These are phyloP conservation scores for Calocera viscosa DNA, from an alignment of 768 basidiomycete species.

Conservation along the genomic window DNA sequence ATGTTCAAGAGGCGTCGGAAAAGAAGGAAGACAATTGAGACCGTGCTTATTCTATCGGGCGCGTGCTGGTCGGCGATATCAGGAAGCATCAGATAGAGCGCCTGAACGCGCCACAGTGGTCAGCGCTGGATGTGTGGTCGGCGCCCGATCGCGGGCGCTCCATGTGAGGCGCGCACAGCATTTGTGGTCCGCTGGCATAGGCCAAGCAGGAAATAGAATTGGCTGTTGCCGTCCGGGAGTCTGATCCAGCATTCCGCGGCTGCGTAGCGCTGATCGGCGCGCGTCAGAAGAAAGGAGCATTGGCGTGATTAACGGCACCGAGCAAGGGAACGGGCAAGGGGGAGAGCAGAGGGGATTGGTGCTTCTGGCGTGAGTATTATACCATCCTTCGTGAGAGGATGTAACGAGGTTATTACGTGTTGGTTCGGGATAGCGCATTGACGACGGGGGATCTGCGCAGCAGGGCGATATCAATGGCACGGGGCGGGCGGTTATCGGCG, in stretches of 20 bases:
- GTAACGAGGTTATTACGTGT: no score
- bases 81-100: neutral
- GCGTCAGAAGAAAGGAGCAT: neutral
- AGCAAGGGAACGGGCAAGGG: no score
- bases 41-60: neutral
- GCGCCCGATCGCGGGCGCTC: neutral
- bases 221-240: neutral
- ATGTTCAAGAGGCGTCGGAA: neutral
- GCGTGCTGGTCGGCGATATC: neutral
- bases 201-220: neutral
- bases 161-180: neutral
- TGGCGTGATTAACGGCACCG: no score
- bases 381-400: no score
- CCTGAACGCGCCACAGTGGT: neutral
- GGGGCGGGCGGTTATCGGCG: constrained; percentile 7
- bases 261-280: neutral
- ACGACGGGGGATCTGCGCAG: neutral
- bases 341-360: no score
- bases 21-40: neutral
- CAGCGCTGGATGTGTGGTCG: neutral
- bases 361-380: no score
- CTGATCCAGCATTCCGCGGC: neutral
- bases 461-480: neutral
- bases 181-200: neutral
- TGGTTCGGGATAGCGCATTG: no score